Percentiles rank a stretch among this genome's conserved stretches.
Evolutionary conservation across 805 yeast genomes (phyloP).

Genomic region (Wickerhamiella lipophila): DNA sequence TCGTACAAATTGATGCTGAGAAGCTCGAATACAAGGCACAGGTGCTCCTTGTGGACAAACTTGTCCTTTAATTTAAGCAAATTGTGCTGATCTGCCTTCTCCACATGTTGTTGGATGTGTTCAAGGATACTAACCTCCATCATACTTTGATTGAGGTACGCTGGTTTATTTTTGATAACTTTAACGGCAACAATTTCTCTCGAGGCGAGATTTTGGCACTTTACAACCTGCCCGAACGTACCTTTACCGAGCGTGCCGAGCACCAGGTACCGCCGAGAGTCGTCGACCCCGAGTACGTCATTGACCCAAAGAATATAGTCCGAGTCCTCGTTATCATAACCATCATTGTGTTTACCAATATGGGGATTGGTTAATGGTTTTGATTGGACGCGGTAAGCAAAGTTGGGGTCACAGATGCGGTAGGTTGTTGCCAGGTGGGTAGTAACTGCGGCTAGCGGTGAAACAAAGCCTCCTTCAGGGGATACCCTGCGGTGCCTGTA

Average conservation of each 20-base stretch:
- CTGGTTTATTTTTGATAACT: conserved; percentile 84
- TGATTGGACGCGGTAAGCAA: conserved; percentile 66
- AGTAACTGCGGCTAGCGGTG: conserved; percentile 69
- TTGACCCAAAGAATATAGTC: conserved; percentile 91
- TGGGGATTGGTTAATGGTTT: conserved; percentile 92
- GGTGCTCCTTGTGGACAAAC: conserved; percentile 82
- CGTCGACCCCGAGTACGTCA: conserved; percentile 78
- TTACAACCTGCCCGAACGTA: conserved; percentile 95
- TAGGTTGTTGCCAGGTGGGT: conserved; percentile 67
- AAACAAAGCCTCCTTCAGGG: conserved; percentile 30
- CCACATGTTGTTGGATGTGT: conserved; percentile 57
- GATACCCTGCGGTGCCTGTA: conserved; percentile 26
- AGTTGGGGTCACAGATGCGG: conserved; percentile 70
- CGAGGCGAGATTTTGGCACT: conserved; percentile 67
- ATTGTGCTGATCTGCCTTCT: conserved; percentile 59
- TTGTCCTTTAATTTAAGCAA: conserved; percentile 72
- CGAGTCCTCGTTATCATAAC: conserved; percentile 74
- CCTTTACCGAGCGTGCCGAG: conserved; percentile 90
- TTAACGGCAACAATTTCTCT: conserved; percentile 89
- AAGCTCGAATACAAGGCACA: conserved; percentile 85
- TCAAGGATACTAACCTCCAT: conserved; percentile 84
- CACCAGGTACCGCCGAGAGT: conserved; percentile 75
- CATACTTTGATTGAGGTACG: conserved; percentile 78
- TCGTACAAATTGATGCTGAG: conserved; percentile 82
- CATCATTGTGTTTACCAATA: conserved; percentile 69